These are phyloP conservation scores for Backusella psychrophila DNA, from an alignment of 192 early-diverging fungal species.

Conservation along the genomic window DNA sequence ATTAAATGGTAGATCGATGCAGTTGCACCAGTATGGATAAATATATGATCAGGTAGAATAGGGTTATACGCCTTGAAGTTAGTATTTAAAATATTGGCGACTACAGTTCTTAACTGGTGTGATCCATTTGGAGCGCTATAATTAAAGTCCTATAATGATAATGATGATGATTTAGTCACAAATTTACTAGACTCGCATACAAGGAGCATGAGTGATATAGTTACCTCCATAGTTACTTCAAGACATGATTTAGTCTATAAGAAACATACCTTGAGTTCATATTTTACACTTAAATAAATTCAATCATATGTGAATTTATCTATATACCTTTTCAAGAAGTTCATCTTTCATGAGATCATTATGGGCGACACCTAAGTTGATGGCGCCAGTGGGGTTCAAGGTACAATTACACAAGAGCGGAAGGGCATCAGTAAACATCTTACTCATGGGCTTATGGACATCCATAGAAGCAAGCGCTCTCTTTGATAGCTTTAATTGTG, in stretches of 20 bases:
- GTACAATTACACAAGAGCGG: background rate
- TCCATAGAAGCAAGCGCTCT: background rate
- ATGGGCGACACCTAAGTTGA: constrained; percentile 57
- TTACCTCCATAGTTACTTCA: no score
- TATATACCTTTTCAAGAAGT: no score
- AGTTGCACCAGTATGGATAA: constrained; percentile 64
- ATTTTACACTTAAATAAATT: background rate
- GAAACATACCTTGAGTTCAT: background rate
- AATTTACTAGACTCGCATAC: background rate
- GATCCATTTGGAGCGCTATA: constrained; percentile 56
- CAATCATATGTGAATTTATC: no score
- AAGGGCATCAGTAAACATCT: background rate
- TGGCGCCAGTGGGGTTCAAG: constrained; percentile 64
- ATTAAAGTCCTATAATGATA: constrained; percentile 34
- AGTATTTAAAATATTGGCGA: constrained; percentile 66
- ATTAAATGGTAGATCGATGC: constrained; percentile 62
- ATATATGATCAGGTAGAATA: constrained; percentile 53
- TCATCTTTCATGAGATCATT: no score
- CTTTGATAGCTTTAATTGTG: constrained; percentile 2
- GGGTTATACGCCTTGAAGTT: constrained; percentile 51
- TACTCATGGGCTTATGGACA: background rate
- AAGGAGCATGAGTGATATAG: background rate
- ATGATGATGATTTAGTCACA: no score
- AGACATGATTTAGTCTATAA: no score
- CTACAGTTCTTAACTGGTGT: constrained; percentile 45